Evolutionary conservation across 805 yeast species (phyloP).

Genomic region (Grigorovia humatica): DNA sequence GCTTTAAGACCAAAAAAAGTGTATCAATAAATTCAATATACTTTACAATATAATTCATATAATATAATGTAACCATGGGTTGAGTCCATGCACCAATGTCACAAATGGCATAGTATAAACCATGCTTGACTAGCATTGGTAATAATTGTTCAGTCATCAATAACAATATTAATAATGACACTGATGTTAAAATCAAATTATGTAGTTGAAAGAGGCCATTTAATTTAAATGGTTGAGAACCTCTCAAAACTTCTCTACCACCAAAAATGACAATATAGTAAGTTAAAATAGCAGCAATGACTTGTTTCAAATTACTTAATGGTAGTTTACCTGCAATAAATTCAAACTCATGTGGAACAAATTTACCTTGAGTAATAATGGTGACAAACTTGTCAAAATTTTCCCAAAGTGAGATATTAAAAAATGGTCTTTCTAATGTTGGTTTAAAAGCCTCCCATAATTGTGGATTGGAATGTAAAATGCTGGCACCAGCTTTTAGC

Average conservation of each 20-base stretch:
- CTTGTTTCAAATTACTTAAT: conserved; percentile 54
- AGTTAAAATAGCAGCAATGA: conserved; percentile 44
- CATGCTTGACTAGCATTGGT: conserved; percentile 66
- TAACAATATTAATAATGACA: conserved; percentile 55
- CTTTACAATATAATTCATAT: conserved; percentile 84
- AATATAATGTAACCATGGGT: conserved; percentile 73
- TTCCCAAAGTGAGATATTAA: conserved; percentile 27
- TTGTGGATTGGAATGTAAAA: background rate
- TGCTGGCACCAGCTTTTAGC: background rate
- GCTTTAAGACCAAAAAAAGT: conserved; percentile 77
- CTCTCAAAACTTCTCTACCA: conserved; percentile 56
- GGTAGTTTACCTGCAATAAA: conserved; percentile 59
- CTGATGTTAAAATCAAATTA: conserved; percentile 61
- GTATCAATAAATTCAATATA: conserved; percentile 86
- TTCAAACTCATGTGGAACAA: conserved; percentile 40
- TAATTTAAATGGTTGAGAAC: conserved; percentile 59
- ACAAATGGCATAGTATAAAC: conserved; percentile 80
- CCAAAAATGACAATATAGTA: conserved; percentile 81
- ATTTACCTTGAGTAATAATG: conserved; percentile 16
- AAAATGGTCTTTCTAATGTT: conserved; percentile 27
- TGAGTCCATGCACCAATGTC: conserved; percentile 70
- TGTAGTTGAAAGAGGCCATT: conserved; percentile 75
- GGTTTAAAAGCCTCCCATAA: conserved; percentile 9
- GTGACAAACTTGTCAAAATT: conserved; percentile 19
- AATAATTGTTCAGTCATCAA: conserved; percentile 75